A percentile compares a stretch with the other conserved stretches of the same genome.
Conservation (phyloP, 306 rosid genomes). For the Castanea sativa region DNA sequence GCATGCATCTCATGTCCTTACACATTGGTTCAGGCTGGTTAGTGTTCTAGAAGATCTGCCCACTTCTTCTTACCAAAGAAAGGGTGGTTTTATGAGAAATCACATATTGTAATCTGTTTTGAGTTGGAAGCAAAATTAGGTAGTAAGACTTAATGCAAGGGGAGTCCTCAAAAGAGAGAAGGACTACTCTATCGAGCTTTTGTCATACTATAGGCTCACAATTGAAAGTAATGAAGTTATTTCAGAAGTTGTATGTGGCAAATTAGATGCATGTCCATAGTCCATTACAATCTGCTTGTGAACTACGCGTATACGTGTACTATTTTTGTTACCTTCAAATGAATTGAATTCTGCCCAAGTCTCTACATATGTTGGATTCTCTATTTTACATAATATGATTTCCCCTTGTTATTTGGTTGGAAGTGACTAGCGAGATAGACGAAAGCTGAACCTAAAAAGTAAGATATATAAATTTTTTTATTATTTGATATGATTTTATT, state of each 20-base stretch:
- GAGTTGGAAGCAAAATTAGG: slow-evolving; percentile 1
- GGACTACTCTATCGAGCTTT: neutral
- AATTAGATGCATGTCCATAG: neutral
- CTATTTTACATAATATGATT: neutral
- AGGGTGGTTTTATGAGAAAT: neutral
- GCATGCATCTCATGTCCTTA: neutral
- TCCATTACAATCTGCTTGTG: neutral
- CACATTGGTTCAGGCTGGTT: neutral
- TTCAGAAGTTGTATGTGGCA: neutral
- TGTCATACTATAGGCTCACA: neutral
- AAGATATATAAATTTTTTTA: too few species aligned
- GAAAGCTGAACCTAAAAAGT: too few species aligned
- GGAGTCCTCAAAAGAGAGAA: neutral
- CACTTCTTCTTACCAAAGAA: neutral
- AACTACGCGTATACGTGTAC: neutral
- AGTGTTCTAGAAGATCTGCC: neutral
- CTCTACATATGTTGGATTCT: neutral
- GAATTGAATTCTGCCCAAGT: neutral
- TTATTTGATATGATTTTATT: too few species aligned
- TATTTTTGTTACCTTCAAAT: neutral
- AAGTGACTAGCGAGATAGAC: too few species aligned
- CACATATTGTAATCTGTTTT: neutral
- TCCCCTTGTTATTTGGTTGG: neutral
- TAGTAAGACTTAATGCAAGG: neutral
- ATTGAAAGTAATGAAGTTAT: neutral